Percentiles rank a stretch among this genome's conserved stretches.
phyloP scores from a whole-genome alignment of 805 yeast genomes.

The Schizosaccharomyces octosporus region DNA sequence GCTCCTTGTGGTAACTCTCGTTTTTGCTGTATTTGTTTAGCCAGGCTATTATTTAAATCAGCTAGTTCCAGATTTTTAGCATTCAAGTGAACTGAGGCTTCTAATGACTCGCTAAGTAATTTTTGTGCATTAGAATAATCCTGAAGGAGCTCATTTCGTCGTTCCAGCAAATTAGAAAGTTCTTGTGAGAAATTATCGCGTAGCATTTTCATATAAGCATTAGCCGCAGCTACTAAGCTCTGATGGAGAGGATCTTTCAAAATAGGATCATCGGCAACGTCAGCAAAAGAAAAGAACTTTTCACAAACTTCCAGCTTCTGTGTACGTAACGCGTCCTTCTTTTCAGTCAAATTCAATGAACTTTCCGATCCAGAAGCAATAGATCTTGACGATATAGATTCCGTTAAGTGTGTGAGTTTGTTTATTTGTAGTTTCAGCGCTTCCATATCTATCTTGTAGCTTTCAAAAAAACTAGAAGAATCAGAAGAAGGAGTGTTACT shows the following conservation, averaged over 20 bases:
- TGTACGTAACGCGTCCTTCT: neutral
- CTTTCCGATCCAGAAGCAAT: neutral
- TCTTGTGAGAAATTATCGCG: conserved; percentile 8
- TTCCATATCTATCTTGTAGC: neutral
- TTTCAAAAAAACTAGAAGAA: too few relatives aligned
- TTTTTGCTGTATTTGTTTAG: conserved; percentile 9
- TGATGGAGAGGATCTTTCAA: neutral
- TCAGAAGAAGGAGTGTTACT: too few relatives aligned
- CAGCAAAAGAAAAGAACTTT: neutral
- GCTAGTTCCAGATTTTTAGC: conserved; percentile 15
- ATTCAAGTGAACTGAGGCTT: conserved; percentile 13
- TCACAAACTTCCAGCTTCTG: neutral
- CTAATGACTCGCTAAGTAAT: conserved; percentile 11
- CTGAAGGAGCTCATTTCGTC: conserved; percentile 11
- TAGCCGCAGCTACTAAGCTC: neutral
- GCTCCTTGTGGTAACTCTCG: neutral
- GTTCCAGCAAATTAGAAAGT: conserved; percentile 15
- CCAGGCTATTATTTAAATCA: conserved; percentile 17
- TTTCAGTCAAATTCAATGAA: neutral
- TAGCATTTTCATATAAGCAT: neutral
- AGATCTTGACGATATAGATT: neutral
- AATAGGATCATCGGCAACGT: neutral
- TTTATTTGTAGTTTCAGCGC: neutral
- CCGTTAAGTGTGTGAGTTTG: neutral
- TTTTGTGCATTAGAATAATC: conserved; percentile 12